These are phyloP conservation scores for Pulveroboletus ridleyi DNA, from an alignment of 1,284 basidiomycete genomes.

Conservation along the genomic window DNA sequence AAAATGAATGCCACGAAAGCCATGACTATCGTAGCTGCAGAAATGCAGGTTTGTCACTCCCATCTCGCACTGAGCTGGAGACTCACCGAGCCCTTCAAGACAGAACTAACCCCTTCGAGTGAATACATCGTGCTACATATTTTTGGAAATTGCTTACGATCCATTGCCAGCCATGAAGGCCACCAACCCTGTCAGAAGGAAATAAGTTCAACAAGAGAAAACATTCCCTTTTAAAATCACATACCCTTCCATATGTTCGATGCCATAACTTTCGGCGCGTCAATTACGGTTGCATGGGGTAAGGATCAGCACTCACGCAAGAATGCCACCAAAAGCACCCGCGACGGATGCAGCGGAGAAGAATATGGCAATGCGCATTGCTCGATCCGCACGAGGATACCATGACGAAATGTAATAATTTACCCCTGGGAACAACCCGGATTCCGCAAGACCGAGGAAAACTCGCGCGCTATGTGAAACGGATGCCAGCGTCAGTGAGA, in stretches of 20 bases:
- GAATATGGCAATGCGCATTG: slow-evolving; percentile 60
- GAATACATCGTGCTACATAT: slow-evolving; percentile 8
- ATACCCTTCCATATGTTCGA: slow-evolving; percentile 45
- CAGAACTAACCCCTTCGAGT: slow-evolving; percentile 34
- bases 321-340: slow-evolving; percentile 50
- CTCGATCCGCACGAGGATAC: slow-evolving; percentile 58
- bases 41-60: neutral
- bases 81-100: slow-evolving; percentile 39
- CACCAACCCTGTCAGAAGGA: slow-evolving; percentile 38
- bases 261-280: slow-evolving; percentile 33
- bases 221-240: slow-evolving; percentile 7
- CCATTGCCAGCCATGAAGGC: slow-evolving; percentile 52
- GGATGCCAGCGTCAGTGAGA: slow-evolving; percentile 11
- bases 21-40: slow-evolving; percentile 43
- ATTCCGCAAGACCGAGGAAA: slow-evolving; percentile 61
- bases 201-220: slow-evolving; percentile 3
- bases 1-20: slow-evolving; percentile 46
- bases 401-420: slow-evolving; percentile 61
- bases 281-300: neutral
- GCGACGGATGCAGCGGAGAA: slow-evolving; percentile 63
- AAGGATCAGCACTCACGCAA: slow-evolving; percentile 33
- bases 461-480: slow-evolving; percentile 45
- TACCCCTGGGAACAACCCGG: slow-evolving; percentile 59
- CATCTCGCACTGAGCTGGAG: neutral
- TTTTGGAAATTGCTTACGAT: slow-evolving; percentile 45